Evolutionary conservation across 768 basidiomycete species (phyloP).

Genomic region (Leucocoprinus sp.): DNA sequence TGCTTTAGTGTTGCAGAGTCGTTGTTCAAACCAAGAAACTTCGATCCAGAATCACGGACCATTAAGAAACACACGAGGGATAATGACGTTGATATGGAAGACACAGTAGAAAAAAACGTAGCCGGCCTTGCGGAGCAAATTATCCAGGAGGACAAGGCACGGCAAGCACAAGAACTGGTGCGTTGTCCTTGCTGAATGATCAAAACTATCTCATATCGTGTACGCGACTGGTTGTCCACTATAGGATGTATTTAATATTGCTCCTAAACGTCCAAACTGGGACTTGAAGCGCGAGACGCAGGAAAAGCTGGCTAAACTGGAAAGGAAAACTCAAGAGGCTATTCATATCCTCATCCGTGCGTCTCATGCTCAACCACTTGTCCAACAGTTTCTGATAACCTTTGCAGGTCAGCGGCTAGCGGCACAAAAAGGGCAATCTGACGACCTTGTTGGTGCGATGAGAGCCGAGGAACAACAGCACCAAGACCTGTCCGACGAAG

Average conservation of each 20-base stretch:
- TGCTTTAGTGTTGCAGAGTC: conserved; percentile 30
- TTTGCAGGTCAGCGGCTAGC: conserved; percentile 67
- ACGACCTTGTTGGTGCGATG: conserved; percentile 80
- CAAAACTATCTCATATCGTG: not conserved
- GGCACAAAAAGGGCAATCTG: conserved; percentile 69
- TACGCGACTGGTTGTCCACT: not conserved
- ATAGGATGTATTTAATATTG: conserved; percentile 94
- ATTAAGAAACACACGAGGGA: conserved; percentile 52
- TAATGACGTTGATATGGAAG: conserved; percentile 52
- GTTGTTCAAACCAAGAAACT: conserved; percentile 69
- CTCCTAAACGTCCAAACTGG: conserved; percentile 95
- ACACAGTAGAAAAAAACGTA: conserved; percentile 85
- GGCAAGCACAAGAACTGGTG: conserved; percentile 82
- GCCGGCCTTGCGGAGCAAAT: conserved; percentile 80
- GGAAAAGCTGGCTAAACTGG: conserved; percentile 82
- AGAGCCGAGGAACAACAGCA: conserved; percentile 61
- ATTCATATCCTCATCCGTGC: conserved; percentile 89
- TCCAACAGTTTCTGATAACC: conserved; percentile 1
- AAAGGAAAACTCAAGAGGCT: conserved; percentile 84
- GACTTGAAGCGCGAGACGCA: conserved; percentile 92
- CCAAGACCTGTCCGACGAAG: conserved; percentile 52
- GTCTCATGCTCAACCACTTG: conserved; percentile 22
- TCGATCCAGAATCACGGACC: conserved; percentile 82
- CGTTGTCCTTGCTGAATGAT: conserved; percentile 18
- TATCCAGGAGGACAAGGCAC: conserved; percentile 79